A percentile compares a stretch with the other conserved stretches of the same genome.
phyloP scores from a whole-genome alignment of 306 rosid genomes.

The Fragaria ananassa region DNA sequence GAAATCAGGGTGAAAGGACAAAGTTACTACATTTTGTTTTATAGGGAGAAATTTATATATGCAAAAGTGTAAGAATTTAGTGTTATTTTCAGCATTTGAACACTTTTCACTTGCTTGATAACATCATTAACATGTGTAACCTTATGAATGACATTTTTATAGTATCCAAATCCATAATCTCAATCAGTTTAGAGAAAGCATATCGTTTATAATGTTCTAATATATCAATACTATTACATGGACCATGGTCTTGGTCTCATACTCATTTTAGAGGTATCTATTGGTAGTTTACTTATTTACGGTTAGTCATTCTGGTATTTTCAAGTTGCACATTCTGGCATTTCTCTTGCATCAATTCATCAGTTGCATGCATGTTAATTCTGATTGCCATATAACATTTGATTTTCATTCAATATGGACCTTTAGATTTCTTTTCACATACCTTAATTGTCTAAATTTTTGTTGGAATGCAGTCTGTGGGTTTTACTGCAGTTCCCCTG shows the following conservation, averaged over 20 bases:
- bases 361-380: not conserved
- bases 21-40: not conserved
- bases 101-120: not conserved
- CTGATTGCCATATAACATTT: not conserved
- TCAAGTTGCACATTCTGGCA: not conserved
- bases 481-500: conserved; percentile 54
- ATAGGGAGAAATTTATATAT: not conserved
- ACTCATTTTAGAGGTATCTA: not conserved
- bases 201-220: not conserved
- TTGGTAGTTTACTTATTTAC: not conserved
- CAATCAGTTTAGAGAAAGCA: not conserved
- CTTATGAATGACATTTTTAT: not conserved
- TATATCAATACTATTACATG: not conserved
- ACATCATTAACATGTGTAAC: not conserved
- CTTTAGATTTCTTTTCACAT: conserved; percentile 2
- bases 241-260: not conserved
- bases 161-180: not conserved
- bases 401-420: conserved; percentile 3
- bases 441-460: not conserved
- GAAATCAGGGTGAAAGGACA: conserved; percentile 1
- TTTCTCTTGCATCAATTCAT: not conserved
- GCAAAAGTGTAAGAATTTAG: not conserved
- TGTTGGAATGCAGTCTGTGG: conserved; percentile 42
- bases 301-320: not conserved
- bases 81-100: not conserved